These are phyloP conservation scores for Agrocybe pediades DNA, from an alignment of 768 basidiomycete genomes.

Conservation along the genomic window DNA sequence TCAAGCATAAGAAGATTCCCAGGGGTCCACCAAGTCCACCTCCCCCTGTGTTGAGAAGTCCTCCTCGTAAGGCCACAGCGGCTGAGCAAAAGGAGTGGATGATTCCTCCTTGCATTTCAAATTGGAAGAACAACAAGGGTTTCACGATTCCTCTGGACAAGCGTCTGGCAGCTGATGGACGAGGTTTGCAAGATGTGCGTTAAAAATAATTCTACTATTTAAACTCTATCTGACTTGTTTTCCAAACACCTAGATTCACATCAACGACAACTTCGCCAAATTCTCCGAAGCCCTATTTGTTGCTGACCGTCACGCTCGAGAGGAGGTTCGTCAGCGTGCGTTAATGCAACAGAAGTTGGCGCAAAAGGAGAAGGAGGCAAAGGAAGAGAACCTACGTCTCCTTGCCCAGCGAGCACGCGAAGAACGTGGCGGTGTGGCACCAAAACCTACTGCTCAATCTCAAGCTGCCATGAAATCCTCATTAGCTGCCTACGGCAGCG, in stretches of 20 bases:
- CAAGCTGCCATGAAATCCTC: slow-evolving; percentile 75
- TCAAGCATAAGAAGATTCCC: slow-evolving; percentile 99
- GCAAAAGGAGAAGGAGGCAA: slow-evolving; percentile 95
- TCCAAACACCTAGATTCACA: slow-evolving; percentile 90
- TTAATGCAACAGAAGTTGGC: slow-evolving; percentile 99
- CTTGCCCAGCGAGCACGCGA: slow-evolving; percentile 95
- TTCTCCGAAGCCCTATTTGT: slow-evolving; percentile 96
- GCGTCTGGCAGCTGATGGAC: slow-evolving; percentile 96
- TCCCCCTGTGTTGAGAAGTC: slow-evolving; percentile 92
- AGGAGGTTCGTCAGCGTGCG: slow-evolving; percentile 94
- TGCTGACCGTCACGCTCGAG: slow-evolving; percentile 95
- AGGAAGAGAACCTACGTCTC: slow-evolving; percentile 93
- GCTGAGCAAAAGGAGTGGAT: slow-evolving; percentile 99
- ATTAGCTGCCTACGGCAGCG: slow-evolving; percentile 87
- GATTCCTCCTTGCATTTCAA: slow-evolving; percentile 99
- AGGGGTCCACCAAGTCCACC: slow-evolving; percentile 95
- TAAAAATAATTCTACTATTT: background rate
- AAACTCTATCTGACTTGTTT: background rate
- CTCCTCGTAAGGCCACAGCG: slow-evolving; percentile 93
- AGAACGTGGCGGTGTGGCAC: slow-evolving; percentile 81
- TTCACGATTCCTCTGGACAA: slow-evolving; percentile 99
- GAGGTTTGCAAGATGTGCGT: slow-evolving; percentile 95
- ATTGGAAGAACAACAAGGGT: slow-evolving; percentile 99
- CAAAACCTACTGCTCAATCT: slow-evolving; percentile 66
- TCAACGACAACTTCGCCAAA: slow-evolving; percentile 99